Conservation (phyloP, 805 yeast species). For the Pichia pseudocactophila region DNA sequence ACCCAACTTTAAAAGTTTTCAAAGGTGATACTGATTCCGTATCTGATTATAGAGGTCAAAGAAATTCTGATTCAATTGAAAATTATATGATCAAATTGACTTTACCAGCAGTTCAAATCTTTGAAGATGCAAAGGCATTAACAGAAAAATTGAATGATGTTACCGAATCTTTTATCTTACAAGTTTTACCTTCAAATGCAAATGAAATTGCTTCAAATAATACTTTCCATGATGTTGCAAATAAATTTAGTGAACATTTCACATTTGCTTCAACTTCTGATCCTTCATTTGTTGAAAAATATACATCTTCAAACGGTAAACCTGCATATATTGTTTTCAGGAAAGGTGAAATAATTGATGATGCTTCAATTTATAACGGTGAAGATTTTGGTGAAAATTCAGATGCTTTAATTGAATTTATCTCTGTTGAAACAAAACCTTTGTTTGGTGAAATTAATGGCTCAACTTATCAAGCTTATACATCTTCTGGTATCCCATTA, state of each 20-base stretch:
- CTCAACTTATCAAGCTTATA: conserved; percentile 65
- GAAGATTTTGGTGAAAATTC: conserved; percentile 28
- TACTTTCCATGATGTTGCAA: conserved; percentile 59
- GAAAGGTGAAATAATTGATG: conserved; percentile 38
- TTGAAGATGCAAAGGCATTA: conserved; percentile 41
- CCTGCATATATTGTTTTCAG: conserved; percentile 40
- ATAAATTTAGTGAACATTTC: conserved; percentile 50
- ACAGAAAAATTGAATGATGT: conserved; percentile 37
- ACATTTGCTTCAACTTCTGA: conserved; percentile 45
- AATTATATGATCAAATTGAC: conserved; percentile 75
- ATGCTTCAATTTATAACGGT: conserved; percentile 37
- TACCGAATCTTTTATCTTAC: conserved; percentile 48
- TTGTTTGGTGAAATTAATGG: conserved; percentile 83
- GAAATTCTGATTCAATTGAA: conserved; percentile 71
- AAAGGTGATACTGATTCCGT: conserved; percentile 40
- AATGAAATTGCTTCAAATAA: conserved; percentile 34
- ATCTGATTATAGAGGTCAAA: conserved; percentile 73
- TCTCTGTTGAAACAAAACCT: conserved; percentile 63
- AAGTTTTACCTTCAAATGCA: conserved; percentile 30
- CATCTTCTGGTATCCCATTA: conserved; percentile 64
- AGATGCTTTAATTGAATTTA: conserved; percentile 37
- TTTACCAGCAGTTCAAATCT: conserved; percentile 59
- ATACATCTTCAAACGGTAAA: conserved; percentile 26
- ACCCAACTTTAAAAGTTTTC: conserved; percentile 76
- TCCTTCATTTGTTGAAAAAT: conserved; percentile 28